A percentile compares a stretch with the other conserved stretches of the same genome.
Conservation (phyloP, 257 asterid genomes). For the Solanum chilense region DNA sequence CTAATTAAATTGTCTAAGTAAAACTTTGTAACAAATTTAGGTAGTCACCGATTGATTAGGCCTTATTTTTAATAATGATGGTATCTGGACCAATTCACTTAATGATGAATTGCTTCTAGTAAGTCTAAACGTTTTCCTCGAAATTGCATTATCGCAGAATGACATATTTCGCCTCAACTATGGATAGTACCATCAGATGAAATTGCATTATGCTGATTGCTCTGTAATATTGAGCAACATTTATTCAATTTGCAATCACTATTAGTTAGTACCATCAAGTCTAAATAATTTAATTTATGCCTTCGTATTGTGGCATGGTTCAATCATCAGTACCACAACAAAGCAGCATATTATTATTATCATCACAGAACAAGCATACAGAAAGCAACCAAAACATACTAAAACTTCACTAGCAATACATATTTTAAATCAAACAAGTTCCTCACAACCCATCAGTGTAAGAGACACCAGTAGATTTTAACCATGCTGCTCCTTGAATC, state of each 20-base stretch:
- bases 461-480: conserved; percentile 6
- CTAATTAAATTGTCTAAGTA: too few species aligned
- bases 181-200: too few species aligned
- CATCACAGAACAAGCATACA: background rate
- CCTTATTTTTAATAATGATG: too few species aligned
- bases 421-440: background rate
- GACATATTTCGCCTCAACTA: too few species aligned
- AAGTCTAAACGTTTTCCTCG: too few species aligned
- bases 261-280: background rate
- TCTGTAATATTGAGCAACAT: background rate
- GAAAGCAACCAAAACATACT: background rate
- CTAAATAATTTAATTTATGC: background rate
- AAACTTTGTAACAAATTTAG: too few species aligned
- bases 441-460: conserved; percentile 3
- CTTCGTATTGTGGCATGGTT: background rate
- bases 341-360: background rate
- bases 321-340: background rate
- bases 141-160: too few species aligned
- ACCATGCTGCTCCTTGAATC: conserved; percentile 8
- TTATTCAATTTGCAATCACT: background rate
- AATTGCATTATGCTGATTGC: background rate
- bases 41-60: too few species aligned
- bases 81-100: too few species aligned
- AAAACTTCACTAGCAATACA: background rate
- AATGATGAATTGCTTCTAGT: too few species aligned